phyloP scores from a whole-genome alignment of 2,329 filamentous ascomycete species.

The Nothopassalora personata region DNA sequence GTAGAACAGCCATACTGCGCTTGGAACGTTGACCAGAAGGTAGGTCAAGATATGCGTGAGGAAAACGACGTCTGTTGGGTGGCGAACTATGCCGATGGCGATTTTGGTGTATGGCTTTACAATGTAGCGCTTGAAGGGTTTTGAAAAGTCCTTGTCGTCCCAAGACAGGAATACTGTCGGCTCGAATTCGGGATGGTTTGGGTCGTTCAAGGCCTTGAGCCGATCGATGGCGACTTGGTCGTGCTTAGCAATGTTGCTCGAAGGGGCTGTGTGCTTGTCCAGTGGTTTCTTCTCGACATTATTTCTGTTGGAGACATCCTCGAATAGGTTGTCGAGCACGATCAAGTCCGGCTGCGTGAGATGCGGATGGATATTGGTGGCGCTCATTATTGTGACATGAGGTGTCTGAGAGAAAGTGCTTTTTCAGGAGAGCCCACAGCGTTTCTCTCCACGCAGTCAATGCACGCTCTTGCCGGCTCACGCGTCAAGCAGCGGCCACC shows the following conservation, averaged over 20 bases:
- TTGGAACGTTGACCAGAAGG: constrained; percentile 63
- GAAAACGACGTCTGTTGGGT: constrained; percentile 70
- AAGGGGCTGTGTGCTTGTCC: too few relatives aligned
- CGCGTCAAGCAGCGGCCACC: too few relatives aligned
- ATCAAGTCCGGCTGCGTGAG: constrained; percentile 37
- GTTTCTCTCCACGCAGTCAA: too few relatives aligned
- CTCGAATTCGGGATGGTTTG: constrained; percentile 45
- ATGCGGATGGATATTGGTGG: constrained; percentile 18
- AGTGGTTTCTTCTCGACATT: neutral
- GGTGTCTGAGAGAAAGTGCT: neutral
- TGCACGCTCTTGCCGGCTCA: too few relatives aligned
- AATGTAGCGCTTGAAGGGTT: constrained; percentile 44
- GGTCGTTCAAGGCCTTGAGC: constrained; percentile 49
- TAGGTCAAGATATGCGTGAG: constrained; percentile 71
- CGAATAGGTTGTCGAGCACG: constrained; percentile 35
- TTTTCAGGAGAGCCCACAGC: neutral
- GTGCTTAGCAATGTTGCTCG: neutral
- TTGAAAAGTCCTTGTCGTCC: constrained; percentile 46
- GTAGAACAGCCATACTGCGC: constrained; percentile 59
- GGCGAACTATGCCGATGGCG: constrained; percentile 55
- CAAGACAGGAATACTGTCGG: constrained; percentile 52
- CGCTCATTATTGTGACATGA: neutral
- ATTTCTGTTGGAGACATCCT: constrained; percentile 19
- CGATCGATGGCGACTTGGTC: constrained; percentile 36
- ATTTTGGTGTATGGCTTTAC: constrained; percentile 56